Conservation (phyloP, 805 yeast genomes). For the Jamesozyma gamospora region DNA sequence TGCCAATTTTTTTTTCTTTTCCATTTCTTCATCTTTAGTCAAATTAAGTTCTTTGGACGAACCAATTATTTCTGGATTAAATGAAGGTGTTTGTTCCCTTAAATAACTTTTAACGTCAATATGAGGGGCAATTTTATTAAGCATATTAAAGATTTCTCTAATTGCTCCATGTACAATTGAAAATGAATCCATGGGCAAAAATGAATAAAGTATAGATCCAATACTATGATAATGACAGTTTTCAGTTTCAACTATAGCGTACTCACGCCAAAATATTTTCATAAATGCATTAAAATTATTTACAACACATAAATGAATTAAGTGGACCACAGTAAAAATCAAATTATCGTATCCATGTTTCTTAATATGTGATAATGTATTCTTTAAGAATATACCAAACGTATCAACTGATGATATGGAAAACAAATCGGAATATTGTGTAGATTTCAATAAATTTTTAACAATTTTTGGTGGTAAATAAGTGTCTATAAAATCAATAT, state of each 20-base stretch:
- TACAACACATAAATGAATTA: slow-evolving; percentile 53
- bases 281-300: slow-evolving; percentile 32
- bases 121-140: slow-evolving; percentile 23
- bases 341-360: slow-evolving; percentile 44
- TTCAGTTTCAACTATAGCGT: slow-evolving; percentile 32
- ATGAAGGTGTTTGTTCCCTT: slow-evolving; percentile 31
- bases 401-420: slow-evolving; percentile 42
- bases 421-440: slow-evolving; percentile 37
- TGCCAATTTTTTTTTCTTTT: slow-evolving; percentile 58
- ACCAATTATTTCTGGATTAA: slow-evolving; percentile 20
- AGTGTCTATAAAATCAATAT: slow-evolving; percentile 36
- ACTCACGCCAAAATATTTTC: slow-evolving; percentile 30
- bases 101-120: slow-evolving; percentile 27
- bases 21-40: slow-evolving; percentile 34
- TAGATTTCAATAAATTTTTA: slow-evolving; percentile 26
- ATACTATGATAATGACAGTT: slow-evolving; percentile 31
- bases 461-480: slow-evolving; percentile 45
- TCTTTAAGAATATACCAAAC: slow-evolving; percentile 46
- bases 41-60: slow-evolving; percentile 18
- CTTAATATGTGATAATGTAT: slow-evolving; percentile 34
- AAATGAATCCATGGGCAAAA: slow-evolving; percentile 35
- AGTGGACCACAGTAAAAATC: slow-evolving; percentile 49
- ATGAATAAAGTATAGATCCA: slow-evolving; percentile 31
- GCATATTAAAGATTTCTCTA: slow-evolving; percentile 40
- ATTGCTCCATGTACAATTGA: slow-evolving; percentile 42